These are phyloP conservation scores for Pontederia crassipes DNA, from an alignment of 176 grass and related monocot genomes.

Conservation along the genomic window DNA sequence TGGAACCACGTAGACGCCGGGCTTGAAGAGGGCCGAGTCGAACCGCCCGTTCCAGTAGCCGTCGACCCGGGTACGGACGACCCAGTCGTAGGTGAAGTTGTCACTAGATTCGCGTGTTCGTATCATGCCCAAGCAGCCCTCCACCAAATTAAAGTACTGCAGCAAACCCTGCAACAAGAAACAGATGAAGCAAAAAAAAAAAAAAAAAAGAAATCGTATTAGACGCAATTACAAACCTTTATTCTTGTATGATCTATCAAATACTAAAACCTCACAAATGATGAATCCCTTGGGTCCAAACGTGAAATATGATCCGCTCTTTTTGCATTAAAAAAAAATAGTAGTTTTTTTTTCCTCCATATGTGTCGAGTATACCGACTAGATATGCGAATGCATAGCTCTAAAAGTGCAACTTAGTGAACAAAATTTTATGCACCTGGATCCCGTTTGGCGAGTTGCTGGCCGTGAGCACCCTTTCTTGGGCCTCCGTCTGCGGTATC, in stretches of 20 bases:
- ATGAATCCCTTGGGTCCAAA: too few relatives aligned
- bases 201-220: too few relatives aligned
- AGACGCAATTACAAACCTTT: too few relatives aligned
- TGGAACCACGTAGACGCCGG: constrained; percentile 38
- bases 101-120: constrained; percentile 28
- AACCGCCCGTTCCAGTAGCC: constrained; percentile 54
- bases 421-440: constrained; percentile 33
- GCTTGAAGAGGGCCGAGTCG: not conserved
- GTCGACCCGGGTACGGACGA: constrained; percentile 71
- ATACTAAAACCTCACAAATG: too few relatives aligned
- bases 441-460: constrained; percentile 73
- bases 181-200: too few relatives aligned
- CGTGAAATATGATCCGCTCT: too few relatives aligned
- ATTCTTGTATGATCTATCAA: too few relatives aligned
- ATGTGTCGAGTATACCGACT: too few relatives aligned
- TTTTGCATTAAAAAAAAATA: too few relatives aligned
- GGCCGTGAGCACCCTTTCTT: constrained; percentile 40
- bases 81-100: constrained; percentile 53
- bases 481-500: constrained; percentile 30
- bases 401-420: too few relatives aligned
- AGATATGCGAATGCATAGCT: too few relatives aligned
- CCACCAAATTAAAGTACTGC: constrained; percentile 70
- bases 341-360: too few relatives aligned
- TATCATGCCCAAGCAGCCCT: constrained; percentile 69
- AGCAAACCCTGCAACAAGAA: constrained; percentile 41